These are phyloP conservation scores for Vanilla planifolia DNA, from an alignment of 106 monocot genomes.

Conservation along the genomic window DNA sequence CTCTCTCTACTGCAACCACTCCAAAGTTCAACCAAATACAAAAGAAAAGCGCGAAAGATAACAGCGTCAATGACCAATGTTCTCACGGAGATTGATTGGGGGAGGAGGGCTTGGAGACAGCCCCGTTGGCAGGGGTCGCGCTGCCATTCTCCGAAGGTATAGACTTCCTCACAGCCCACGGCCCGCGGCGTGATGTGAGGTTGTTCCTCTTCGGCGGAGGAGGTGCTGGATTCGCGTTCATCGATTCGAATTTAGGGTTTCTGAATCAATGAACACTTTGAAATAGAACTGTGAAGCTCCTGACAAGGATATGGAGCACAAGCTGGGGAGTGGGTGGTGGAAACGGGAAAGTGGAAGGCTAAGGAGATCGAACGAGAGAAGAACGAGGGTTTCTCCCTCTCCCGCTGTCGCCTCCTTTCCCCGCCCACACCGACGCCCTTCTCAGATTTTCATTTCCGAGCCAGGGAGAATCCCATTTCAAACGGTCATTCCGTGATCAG, in stretches of 20 bases:
- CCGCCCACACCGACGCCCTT: background rate
- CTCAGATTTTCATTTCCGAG: background rate
- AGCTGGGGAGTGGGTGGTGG: background rate
- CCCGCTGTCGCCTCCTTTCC: slow-evolving; percentile 1
- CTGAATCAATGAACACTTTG: background rate
- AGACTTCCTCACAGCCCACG: slow-evolving; percentile 24
- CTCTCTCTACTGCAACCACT: slow-evolving; percentile 49
- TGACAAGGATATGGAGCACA: background rate
- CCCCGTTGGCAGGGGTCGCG: slow-evolving; percentile 16
- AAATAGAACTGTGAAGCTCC: background rate
- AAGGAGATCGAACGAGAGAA: background rate
- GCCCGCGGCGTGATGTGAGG: slow-evolving; percentile 19
- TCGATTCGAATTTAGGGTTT: slow-evolving; percentile 14
- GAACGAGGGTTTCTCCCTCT: slow-evolving; percentile 5
- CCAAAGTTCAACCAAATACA: background rate
- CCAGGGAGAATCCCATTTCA: background rate
- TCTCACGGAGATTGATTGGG: slow-evolving; percentile 51
- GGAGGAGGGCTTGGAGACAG: slow-evolving; percentile 45
- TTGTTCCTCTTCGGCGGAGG: slow-evolving; percentile 18
- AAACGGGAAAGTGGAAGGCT: background rate
- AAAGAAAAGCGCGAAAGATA: background rate
- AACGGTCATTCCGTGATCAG: no score
- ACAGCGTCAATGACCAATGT: background rate
- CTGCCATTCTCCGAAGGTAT: slow-evolving; percentile 24
- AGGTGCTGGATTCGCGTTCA: slow-evolving; percentile 38